A percentile compares a stretch with the other conserved stretches of the same genome.
Evolutionary conservation across 2,329 filamentous ascomycete genomes (phyloP).

Genomic region (Drechslerella stenobrocha): DNA sequence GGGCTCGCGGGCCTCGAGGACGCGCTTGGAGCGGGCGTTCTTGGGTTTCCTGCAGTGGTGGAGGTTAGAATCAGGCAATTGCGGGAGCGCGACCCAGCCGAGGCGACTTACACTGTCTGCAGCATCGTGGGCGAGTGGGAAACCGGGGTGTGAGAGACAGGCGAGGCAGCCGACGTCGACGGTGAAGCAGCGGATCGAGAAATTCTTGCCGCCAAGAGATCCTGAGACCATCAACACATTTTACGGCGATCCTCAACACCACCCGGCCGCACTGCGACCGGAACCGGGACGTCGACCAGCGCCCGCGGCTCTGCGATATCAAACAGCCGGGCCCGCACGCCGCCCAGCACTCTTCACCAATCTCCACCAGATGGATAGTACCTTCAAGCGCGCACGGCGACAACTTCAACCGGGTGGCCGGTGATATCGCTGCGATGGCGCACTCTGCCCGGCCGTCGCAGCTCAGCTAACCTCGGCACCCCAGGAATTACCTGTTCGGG

Average conservation of each 20-base stretch:
- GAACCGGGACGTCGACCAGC: too few relatives aligned
- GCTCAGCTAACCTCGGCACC: constrained; percentile 24
- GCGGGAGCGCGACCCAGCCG: constrained; percentile 7
- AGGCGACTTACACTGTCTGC: constrained; percentile 29
- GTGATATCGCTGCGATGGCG: too few relatives aligned
- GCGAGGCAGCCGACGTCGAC: background rate
- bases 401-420: too few relatives aligned
- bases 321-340: too few relatives aligned
- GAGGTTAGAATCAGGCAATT: constrained; percentile 6
- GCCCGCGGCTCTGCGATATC: too few relatives aligned
- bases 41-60: constrained; percentile 64
- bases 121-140: constrained; percentile 32
- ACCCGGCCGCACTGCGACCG: background rate
- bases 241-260: background rate
- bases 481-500: constrained; percentile 18
- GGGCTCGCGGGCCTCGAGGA: constrained; percentile 87
- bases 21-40: constrained; percentile 89
- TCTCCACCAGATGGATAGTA: too few relatives aligned
- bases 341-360: too few relatives aligned
- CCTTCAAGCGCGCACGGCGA: too few relatives aligned
- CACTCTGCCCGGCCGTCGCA: background rate
- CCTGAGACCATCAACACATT: background rate
- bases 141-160: constrained; percentile 10
- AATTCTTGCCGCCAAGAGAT: constrained; percentile 47
- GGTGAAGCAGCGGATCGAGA: constrained; percentile 27